Conservation (phyloP, 2,329 filamentous ascomycete species). For the Arachnomyces sp. region DNA sequence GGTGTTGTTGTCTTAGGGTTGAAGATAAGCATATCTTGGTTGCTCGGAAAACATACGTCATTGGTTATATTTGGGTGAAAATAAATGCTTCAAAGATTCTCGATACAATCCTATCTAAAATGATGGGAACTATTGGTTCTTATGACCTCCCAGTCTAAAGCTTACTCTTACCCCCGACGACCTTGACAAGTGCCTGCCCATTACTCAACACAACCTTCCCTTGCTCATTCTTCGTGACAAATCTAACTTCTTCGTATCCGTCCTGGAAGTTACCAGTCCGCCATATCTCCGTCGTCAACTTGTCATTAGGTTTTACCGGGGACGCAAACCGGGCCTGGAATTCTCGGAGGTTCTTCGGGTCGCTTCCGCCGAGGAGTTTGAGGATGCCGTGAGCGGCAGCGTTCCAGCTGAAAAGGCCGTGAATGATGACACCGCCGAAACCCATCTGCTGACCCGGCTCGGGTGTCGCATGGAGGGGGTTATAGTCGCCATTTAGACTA, state of each 20-base stretch:
- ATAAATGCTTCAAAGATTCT: too few relatives aligned
- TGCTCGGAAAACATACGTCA: background rate
- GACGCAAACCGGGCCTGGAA: constrained; percentile 84
- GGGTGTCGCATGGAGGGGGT: constrained; percentile 81
- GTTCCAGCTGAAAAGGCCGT: constrained; percentile 86
- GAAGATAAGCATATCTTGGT: background rate
- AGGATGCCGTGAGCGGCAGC: constrained; percentile 66
- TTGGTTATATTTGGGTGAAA: background rate
- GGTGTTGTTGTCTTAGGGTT: background rate
- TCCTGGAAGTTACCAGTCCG: constrained; percentile 55
- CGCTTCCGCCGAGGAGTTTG: constrained; percentile 63
- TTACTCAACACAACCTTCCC: constrained; percentile 85
- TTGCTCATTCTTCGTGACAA: constrained; percentile 67
- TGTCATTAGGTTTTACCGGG: constrained; percentile 76
- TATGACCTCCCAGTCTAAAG: constrained; percentile 45
- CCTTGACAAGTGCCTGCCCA: constrained; percentile 70
- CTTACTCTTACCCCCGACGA: constrained; percentile 55
- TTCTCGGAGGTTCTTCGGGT: constrained; percentile 75
- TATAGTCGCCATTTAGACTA: constrained; percentile 86
- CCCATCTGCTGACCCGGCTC: constrained; percentile 84
- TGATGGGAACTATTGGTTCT: too few relatives aligned
- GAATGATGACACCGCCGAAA: constrained; percentile 81
- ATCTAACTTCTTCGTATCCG: constrained; percentile 76
- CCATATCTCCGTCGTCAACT: constrained; percentile 76
- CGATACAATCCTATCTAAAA: too few relatives aligned